Percentiles rank a stretch among this genome's conserved stretches.
Conservation (phyloP, 225 moss, liverwort and hornwort genomes). For the Marchantia paleacea region DNA sequence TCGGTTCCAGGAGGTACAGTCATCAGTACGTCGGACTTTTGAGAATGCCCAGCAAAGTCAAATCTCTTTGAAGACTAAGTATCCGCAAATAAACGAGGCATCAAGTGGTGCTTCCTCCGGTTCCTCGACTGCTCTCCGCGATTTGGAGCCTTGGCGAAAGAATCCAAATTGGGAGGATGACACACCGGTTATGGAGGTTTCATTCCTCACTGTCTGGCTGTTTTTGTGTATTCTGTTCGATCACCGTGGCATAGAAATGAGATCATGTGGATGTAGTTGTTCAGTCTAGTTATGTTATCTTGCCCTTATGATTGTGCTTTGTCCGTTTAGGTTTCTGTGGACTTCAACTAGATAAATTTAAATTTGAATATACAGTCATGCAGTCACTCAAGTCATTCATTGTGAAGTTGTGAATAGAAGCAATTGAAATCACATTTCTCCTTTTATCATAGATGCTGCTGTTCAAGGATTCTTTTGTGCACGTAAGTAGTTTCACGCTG, state of each 20-base stretch:
- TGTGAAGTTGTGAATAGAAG: no score
- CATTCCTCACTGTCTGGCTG: constrained; percentile 10
- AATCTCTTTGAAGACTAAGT: constrained; percentile 10
- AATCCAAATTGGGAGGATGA: constrained; percentile 48
- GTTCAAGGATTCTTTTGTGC: no score
- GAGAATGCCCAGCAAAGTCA: constrained; percentile 14
- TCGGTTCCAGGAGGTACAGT: constrained; percentile 32
- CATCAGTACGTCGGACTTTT: constrained; percentile 15
- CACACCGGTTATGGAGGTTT: constrained; percentile 37
- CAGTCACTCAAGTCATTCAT: no score
- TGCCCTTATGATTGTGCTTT: no score
- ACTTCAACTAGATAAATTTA: no score
- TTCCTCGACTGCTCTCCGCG: background rate
- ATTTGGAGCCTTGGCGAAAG: constrained; percentile 34
- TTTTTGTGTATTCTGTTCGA: background rate
- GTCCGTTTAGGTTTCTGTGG: no score
- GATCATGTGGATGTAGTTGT: no score
- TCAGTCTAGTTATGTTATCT: no score
- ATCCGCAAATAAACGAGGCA: constrained; percentile 5
- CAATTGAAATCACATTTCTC: no score
- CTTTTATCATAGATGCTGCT: no score
- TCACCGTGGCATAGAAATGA: background rate
- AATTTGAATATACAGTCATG: no score
- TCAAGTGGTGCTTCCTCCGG: background rate
- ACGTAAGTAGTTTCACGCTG: no score